phyloP scores from a whole-genome alignment of 306 rosid species.

The Cucurbita maxima region DNA sequence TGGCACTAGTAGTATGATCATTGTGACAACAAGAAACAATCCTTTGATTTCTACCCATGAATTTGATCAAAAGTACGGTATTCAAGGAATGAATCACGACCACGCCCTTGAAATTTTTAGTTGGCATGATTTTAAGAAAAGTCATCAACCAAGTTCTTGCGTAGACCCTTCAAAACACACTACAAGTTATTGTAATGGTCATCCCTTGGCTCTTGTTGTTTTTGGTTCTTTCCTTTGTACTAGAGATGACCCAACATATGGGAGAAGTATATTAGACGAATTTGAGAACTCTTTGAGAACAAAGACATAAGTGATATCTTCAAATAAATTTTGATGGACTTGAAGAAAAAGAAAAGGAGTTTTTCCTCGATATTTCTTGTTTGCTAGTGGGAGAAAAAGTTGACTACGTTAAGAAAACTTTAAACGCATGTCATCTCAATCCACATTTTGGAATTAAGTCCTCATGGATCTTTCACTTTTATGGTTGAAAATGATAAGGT shows the following conservation, averaged over 20 bases:
- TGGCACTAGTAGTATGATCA: conserved; percentile 9
- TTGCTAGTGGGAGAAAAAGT: conserved; percentile 14
- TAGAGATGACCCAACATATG: neutral
- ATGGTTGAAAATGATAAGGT: neutral
- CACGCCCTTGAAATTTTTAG: conserved; percentile 8
- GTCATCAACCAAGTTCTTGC: neutral
- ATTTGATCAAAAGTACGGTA: neutral
- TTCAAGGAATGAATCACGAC: neutral
- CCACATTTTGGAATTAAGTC: conserved; percentile 10
- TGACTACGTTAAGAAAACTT: neutral
- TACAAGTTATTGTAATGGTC: conserved; percentile 11
- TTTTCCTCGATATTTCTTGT: conserved; percentile 31
- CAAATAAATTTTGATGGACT: conserved; percentile 18
- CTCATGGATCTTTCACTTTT: conserved; percentile 15
- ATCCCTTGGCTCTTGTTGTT: conserved; percentile 24
- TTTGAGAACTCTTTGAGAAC: neutral
- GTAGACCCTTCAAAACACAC: neutral
- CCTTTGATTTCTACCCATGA: neutral
- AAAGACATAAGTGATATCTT: conserved; percentile 6
- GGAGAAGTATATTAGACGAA: conserved; percentile 12
- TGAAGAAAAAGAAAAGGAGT: neutral
- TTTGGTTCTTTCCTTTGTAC: conserved; percentile 17
- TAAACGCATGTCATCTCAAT: conserved; percentile 10
- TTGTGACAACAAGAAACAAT: conserved; percentile 13
- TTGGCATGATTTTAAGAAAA: conserved; percentile 16